Evolutionary conservation across 495 filamentous ascomycete genomes (phyloP).

Genomic region (Neurospora sp.): DNA sequence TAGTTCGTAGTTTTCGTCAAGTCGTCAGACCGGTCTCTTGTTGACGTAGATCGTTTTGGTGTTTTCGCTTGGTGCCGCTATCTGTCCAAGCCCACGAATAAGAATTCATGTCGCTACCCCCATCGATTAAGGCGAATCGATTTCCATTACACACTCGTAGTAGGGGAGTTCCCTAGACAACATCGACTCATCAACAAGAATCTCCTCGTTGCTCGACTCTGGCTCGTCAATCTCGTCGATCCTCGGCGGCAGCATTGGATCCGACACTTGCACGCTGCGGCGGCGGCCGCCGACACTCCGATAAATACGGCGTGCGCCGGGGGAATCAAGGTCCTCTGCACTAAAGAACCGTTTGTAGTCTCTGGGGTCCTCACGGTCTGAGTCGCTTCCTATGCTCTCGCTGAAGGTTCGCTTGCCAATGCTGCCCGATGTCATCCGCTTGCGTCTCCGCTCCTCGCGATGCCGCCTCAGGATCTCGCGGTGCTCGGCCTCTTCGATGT

Average conservation of each 20-base stretch:
- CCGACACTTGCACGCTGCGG: conserved; percentile 37
- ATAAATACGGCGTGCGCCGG: conserved; percentile 31
- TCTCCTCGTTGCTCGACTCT: conserved; percentile 37
- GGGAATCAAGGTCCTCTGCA: conserved; percentile 29
- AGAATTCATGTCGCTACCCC: not conserved
- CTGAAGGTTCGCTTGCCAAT: conserved; percentile 44
- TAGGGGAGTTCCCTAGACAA: conserved; percentile 39
- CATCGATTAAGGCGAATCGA: conserved; percentile 30
- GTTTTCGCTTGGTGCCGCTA: not conserved
- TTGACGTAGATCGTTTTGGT: not conserved
- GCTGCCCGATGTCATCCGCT: conserved; percentile 41
- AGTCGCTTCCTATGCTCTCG: conserved; percentile 43
- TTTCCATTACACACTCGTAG: conserved; percentile 36
- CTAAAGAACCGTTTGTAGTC: conserved; percentile 29
- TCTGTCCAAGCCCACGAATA: not conserved
- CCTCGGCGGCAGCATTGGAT: conserved; percentile 32
- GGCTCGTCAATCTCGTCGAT: conserved; percentile 46
- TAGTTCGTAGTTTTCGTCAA: not conserved
- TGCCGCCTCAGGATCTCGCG: conserved; percentile 20
- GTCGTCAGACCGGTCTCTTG: not conserved
- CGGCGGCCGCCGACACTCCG: conserved; percentile 36
- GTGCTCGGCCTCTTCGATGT: conserved; percentile 31
- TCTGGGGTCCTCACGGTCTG: conserved; percentile 36
- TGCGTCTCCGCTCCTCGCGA: conserved; percentile 30
- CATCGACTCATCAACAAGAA: conserved; percentile 28